Base-by-base conservation (phyloP, 2,329 filamentous ascomycete genomes). In the Sporothrix brasiliensis region DNA sequence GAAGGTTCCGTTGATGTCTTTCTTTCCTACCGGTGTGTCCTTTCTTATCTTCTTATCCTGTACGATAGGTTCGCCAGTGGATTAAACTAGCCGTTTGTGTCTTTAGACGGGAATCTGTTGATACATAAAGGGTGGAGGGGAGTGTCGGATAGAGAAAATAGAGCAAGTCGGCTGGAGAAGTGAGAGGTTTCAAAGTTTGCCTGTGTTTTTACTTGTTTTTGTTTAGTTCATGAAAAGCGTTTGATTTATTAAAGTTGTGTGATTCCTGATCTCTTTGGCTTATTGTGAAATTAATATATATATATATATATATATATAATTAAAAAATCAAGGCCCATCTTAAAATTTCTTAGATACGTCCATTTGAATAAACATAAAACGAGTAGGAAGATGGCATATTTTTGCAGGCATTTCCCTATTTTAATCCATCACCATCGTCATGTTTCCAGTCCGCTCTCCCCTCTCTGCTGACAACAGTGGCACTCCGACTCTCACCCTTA, bases 31-130 rank as follows among this genome's bases (percentile, higher is more conserved):
- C 6, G 44, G 16, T 56, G 24, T 69, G 21, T 68, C 21, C 39
- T 49, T 50, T 39, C 16, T 47, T 53, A 34, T 53, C 47, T 30
- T 50, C 66, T 52, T 49, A 19, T 34, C 24, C 44, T 65, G 47
- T 65, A 50, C 14, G 61, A 49, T 65, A 50, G 19, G 14, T 34
- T 14, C 19, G 16, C 27, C 14, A 50, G 13, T 14, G 21, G 41
- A 30, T 30, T 49, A 30, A 19, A 34, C 44, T 21, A 16, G 21
- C 49, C 14, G 30, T 24, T 11, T 34, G 2, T 61, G 6, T 16
- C 34, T 11, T 41, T 30, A 53, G 49, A 67, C 24, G 27, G 47
- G 4, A 14, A 24, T 27, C 19, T 44, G n/a, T 44, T 65, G 60
- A 49, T 65, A 65, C 21, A 34, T 34, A 65, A 65, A 47, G 34